Conservation (phyloP, 768 basidiomycete genomes). For the Trametes gibbosa region DNA sequence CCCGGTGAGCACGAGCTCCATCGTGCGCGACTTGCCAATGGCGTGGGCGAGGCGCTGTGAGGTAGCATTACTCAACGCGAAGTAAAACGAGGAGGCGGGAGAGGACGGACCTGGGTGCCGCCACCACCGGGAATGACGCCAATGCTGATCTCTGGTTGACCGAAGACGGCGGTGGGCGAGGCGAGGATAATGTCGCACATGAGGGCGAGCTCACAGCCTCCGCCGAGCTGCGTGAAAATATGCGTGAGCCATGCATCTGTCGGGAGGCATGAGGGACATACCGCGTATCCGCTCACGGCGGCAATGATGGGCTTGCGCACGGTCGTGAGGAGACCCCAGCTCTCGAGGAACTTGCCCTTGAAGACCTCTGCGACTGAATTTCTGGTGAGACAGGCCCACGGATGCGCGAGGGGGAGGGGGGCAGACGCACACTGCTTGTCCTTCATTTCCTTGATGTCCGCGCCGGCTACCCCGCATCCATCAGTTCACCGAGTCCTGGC, state of each 20-base stretch:
- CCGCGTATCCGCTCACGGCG: constrained; percentile 93
- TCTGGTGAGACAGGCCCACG: constrained; percentile 12
- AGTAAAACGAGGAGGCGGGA: background rate
- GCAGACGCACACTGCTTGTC: constrained; percentile 79
- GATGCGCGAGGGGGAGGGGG: background rate
- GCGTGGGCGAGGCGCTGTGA: constrained; percentile 71
- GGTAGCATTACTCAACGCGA: background rate
- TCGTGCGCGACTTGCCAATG: constrained; percentile 89
- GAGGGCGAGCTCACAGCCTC: constrained; percentile 94
- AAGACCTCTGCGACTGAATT: constrained; percentile 79
- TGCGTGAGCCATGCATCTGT: background rate
- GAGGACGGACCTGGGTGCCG: constrained; percentile 54
- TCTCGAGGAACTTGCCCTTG: constrained; percentile 78
- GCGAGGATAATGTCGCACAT: constrained; percentile 96
- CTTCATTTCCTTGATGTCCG: constrained; percentile 99
- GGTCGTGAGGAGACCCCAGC: constrained; percentile 72
- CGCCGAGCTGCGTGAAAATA: constrained; percentile 67
- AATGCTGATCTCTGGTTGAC: constrained; percentile 95
- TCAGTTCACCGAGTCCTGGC: background rate
- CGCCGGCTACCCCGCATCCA: constrained; percentile 61
- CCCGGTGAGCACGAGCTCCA: constrained; percentile 93
- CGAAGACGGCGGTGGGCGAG: constrained; percentile 87
- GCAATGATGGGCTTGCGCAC: constrained; percentile 94
- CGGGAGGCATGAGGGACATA: constrained; percentile 37
- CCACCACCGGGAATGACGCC: constrained; percentile 95